Conservation (phyloP, 1,284 basidiomycete genomes). For the Irpex sp. region DNA sequence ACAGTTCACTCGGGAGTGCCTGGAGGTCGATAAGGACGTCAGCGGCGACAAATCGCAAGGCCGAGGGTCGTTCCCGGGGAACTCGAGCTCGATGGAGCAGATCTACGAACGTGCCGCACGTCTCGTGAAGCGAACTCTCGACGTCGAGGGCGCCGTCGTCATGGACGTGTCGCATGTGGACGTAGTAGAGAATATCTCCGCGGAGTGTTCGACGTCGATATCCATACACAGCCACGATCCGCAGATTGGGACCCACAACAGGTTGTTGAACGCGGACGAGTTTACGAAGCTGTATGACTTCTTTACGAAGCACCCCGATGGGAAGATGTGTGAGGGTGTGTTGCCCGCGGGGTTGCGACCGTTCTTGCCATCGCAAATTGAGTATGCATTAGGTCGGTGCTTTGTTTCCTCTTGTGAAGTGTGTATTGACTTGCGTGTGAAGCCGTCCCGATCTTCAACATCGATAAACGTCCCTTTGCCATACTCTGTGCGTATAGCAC, state of each 20-base stretch:
- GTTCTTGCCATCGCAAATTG: constrained; percentile 75
- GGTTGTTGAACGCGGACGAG: constrained; percentile 62
- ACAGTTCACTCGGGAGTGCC: constrained; percentile 90
- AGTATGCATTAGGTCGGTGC: constrained; percentile 78
- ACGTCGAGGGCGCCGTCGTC: constrained; percentile 88
- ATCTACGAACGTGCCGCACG: constrained; percentile 87
- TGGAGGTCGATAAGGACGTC: constrained; percentile 80
- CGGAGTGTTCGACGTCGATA: constrained; percentile 65
- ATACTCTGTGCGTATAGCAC: constrained; percentile 90
- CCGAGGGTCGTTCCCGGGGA: constrained; percentile 22
- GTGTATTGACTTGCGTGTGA: background rate
- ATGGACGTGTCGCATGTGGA: constrained; percentile 93
- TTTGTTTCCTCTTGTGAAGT: background rate
- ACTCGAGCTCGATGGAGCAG: constrained; percentile 66
- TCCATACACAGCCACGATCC: constrained; percentile 49
- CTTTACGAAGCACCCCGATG: constrained; percentile 76
- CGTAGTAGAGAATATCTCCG: constrained; percentile 71
- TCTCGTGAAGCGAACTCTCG: constrained; percentile 85
- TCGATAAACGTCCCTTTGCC: constrained; percentile 92
- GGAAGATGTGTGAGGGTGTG: constrained; percentile 81
- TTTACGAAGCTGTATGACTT: constrained; percentile 73
- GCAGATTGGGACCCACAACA: constrained; percentile 35
- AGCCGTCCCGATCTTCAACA: constrained; percentile 92
- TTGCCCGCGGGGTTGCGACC: constrained; percentile 75
- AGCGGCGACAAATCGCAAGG: constrained; percentile 24